Conservation (phyloP, 2,329 filamentous ascomycete species). For the Trichoderma arundinaceum region DNA sequence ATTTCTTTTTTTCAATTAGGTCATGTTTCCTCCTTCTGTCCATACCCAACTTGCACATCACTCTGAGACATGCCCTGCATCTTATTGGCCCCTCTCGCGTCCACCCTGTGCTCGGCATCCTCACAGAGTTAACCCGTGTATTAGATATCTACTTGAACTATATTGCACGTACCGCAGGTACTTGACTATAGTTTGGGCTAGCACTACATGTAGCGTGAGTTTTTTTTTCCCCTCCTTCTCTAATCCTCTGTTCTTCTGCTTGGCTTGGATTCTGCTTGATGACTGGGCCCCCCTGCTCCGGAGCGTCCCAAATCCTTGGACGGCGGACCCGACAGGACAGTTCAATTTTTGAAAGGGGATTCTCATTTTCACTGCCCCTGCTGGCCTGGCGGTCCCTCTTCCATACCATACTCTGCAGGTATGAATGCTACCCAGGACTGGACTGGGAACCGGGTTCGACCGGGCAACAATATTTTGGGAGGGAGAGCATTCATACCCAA, state of each 20-base stretch:
- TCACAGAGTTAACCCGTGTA: neutral
- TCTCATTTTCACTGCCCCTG: slow-evolving; percentile 19
- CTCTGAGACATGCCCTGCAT: slow-evolving; percentile 7
- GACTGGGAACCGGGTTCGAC: neutral
- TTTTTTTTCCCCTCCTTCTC: neutral
- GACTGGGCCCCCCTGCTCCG: slow-evolving; percentile 13
- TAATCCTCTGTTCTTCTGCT: neutral
- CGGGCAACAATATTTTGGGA: no score
- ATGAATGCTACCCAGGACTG: no score
- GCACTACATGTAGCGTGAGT: neutral
- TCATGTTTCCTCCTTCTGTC: neutral
- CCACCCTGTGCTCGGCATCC: neutral
- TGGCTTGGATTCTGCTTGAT: neutral
- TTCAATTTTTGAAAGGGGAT: slow-evolving; percentile 18
- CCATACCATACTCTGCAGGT: no score
- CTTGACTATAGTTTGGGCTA: neutral
- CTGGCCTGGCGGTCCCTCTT: neutral
- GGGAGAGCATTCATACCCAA: no score
- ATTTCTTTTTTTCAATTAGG: neutral
- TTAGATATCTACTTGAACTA: neutral
- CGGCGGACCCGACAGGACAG: slow-evolving; percentile 26
- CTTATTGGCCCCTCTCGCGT: neutral
- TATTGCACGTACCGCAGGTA: no score
- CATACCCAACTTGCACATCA: neutral
- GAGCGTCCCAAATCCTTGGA: slow-evolving; percentile 24